Evolutionary conservation across 1,284 basidiomycete species (phyloP), one percentile per base, ranked within the genome.

Genomic region (Ustilago bromivora): DNA sequence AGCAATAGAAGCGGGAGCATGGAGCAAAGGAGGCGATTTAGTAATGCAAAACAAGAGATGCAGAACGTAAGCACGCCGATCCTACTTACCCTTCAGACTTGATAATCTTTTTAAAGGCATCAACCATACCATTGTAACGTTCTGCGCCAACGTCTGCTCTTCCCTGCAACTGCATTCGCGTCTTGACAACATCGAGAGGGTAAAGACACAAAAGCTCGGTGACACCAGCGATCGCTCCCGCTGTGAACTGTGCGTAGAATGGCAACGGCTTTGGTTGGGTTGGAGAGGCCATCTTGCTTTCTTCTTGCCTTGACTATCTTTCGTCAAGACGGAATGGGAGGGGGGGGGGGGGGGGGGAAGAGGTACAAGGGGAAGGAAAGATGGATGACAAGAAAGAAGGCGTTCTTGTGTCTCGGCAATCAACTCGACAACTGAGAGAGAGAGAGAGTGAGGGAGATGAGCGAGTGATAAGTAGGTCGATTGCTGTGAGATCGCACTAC

Each of bases 121-220:
- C 93, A 13, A 98, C 88, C 85, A 98, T 91, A n/a, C 95, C 86
- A 66, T 84, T 85, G 82, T 88, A 88, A 47, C 85, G 78, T 49
- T 87, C 85, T 0, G 80, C 81, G 17, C 84, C 86, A 64, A 90
- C 88, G 58, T 90, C 88, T 43, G 90, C 88, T 87, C 93, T 94
- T 7, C 92, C 93, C 86, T 94, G 93, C 32, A 99, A 89, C 87
- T 99, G 97, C 92, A 98, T 96, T 38, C 96, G 93, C 12, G 96
- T 99, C 89, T 99, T 99, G 87, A 98, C 84, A 19, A 85, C 84
- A 73, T 85, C 79, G 75, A 96, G 92, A 67, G 95, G 95, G 81
- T 96, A 95, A 82, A 98, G 94, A 10, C 91, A 95, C 79, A 97
- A 89, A 65, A 99, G 93, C 87, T 99, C 96, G 13, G 90, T 90